Evolutionary conservation across 1,139 yeast genomes (phyloP).

Genomic region (Yarrowia galli): DNA sequence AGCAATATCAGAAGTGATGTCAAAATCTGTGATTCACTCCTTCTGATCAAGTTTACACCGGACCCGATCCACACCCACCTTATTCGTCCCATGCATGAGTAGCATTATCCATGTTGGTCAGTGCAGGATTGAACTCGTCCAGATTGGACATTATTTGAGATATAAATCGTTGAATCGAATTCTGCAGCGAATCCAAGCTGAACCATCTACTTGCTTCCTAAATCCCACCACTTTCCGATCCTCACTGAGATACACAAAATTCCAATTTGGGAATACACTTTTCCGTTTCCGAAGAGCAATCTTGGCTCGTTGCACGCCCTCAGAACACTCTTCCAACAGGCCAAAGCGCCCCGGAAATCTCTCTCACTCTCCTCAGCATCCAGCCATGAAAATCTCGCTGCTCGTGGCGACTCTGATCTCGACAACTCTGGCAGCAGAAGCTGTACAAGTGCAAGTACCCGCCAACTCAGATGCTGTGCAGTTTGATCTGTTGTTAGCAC

Average conservation of each 20-base stretch:
- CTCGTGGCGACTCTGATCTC: not conserved
- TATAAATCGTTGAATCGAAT: not conserved
- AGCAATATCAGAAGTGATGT: no score
- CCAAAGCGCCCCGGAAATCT: not conserved
- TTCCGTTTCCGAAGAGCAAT: slow-evolving; percentile 10
- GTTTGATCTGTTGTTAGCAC: not conserved
- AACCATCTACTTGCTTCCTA: not conserved
- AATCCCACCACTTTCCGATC: not conserved
- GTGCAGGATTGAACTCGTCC: not conserved
- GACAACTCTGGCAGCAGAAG: not conserved
- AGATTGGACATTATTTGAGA: no score
- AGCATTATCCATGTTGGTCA: slow-evolving; percentile 22
- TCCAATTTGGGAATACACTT: slow-evolving; percentile 14
- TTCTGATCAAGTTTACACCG: no score
- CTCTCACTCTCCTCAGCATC: not conserved
- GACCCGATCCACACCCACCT: not conserved
- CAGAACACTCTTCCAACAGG: not conserved
- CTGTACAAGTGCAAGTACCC: no score
- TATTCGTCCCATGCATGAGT: not conserved
- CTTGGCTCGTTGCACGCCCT: not conserved
- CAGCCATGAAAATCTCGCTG: not conserved
- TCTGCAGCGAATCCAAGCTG: not conserved
- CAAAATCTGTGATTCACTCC: no score
- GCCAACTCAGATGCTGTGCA: not conserved
- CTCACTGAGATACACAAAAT: not conserved